Conservation (phyloP, 2,329 filamentous ascomycete genomes). For the Fusarium tanahbumbuense region DNA sequence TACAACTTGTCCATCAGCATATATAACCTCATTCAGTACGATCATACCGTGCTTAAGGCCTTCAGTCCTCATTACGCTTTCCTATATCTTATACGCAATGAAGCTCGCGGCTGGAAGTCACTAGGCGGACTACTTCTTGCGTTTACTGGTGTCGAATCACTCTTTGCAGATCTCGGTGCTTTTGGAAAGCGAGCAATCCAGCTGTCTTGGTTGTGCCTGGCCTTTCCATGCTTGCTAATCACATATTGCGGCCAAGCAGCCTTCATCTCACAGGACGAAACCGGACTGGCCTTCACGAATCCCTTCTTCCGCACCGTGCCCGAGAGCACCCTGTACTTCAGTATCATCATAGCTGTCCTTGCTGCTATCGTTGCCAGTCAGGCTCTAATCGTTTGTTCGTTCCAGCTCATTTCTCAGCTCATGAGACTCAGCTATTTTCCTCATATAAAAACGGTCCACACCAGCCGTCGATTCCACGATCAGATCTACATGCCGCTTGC, state of each 20-base stretch:
- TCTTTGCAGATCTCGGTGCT: conserved; percentile 82
- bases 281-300: conserved; percentile 59
- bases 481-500: conserved; percentile 81
- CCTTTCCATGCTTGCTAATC: conserved; percentile 73
- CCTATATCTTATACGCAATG: conserved; percentile 69
- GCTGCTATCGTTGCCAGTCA: conserved; percentile 82
- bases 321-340: conserved; percentile 74
- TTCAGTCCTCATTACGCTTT: conserved; percentile 71
- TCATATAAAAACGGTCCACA: conserved; percentile 79
- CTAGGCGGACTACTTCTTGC: conserved; percentile 78
- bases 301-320: conserved; percentile 80
- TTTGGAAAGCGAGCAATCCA: conserved; percentile 78
- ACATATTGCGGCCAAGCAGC: conserved; percentile 81
- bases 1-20: conserved; percentile 73
- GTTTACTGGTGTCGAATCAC: conserved; percentile 82
- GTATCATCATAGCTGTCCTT: conserved; percentile 74
- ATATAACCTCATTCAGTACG: conserved; percentile 67
- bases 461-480: conserved; percentile 75
- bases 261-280: conserved; percentile 71
- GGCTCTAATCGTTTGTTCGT: conserved; percentile 81
- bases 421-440: conserved; percentile 80
- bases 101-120: conserved; percentile 70
- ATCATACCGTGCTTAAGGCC: conserved; percentile 66
- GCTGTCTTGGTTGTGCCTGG: conserved; percentile 76
- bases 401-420: conserved; percentile 76